Conservation (phyloP, 2,329 filamentous ascomycete genomes). For the Podosphaera leucotricha region DNA sequence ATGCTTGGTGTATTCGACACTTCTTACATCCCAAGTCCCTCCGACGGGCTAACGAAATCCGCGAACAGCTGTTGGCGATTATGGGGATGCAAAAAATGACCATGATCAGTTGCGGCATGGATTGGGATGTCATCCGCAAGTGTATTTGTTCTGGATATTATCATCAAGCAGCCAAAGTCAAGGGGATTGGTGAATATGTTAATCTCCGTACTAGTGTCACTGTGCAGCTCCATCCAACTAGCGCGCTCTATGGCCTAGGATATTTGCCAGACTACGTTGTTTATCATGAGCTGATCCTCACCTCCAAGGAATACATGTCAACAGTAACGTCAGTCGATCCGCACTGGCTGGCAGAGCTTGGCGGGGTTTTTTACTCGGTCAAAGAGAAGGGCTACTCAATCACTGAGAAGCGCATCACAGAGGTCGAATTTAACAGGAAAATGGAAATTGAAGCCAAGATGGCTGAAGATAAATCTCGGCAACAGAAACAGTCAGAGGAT, state of each 20-base stretch:
- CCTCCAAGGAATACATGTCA: conserved; percentile 93
- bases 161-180: conserved; percentile 87
- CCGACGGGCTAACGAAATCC: conserved; percentile 75
- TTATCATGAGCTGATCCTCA: conserved; percentile 94
- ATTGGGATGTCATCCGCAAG: conserved; percentile 88
- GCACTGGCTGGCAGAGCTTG: conserved; percentile 88
- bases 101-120: conserved; percentile 71
- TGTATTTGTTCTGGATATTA: conserved; percentile 98
- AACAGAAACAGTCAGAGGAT: conserved; percentile 30
- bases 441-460: conserved; percentile 89
- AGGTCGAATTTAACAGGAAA: conserved; percentile 76
- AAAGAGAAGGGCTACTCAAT: conserved; percentile 94
- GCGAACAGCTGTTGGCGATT: conserved; percentile 81
- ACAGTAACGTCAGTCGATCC: conserved; percentile 91
- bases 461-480: conserved; percentile 55
- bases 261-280: conserved; percentile 93
- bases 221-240: conserved; percentile 84
- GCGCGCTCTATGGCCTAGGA: conserved; percentile 73
- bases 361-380: conserved; percentile 89
- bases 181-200: conserved; percentile 91
- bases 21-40: conserved; percentile 92
- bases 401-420: conserved; percentile 63
- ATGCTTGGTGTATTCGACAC: conserved; percentile 80
- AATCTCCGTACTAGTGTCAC: conserved; percentile 87
- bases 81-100: conserved; percentile 85